These are phyloP conservation scores for Mallotus repandus DNA, from an alignment of 441 rosid species.

Conservation along the genomic window DNA sequence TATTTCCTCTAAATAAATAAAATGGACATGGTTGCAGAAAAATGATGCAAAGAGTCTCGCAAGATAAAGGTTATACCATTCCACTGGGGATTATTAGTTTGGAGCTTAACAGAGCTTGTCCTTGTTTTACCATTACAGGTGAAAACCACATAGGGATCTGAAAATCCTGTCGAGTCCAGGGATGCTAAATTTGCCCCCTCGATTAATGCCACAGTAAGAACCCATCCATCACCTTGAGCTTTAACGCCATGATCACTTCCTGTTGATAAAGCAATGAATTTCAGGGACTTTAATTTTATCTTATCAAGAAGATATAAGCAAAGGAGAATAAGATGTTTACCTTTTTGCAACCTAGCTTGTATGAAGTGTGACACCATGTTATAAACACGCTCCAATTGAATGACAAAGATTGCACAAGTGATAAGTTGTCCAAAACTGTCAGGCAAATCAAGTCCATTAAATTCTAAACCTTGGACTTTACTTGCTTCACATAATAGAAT, in stretches of 20 bases:
- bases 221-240: constrained; percentile 79
- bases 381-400: constrained; percentile 61
- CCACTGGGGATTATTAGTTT: constrained; percentile 77
- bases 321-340: constrained; percentile 30
- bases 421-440: constrained; percentile 85
- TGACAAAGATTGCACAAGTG: constrained; percentile 50
- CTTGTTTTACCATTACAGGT: constrained; percentile 80
- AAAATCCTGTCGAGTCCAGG: constrained; percentile 45
- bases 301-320: background rate
- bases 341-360: constrained; percentile 64
- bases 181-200: constrained; percentile 67
- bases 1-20: constrained; percentile 22
- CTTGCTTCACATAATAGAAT: constrained; percentile 50
- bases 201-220: constrained; percentile 79
- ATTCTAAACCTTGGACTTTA: constrained; percentile 63
- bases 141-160: constrained; percentile 79
- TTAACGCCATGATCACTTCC: constrained; percentile 70
- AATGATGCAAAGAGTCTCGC: constrained; percentile 8
- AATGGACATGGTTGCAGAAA: constrained; percentile 2
- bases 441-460: constrained; percentile 74
- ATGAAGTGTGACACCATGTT: constrained; percentile 63
- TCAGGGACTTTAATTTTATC: background rate
- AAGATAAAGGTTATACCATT: constrained; percentile 51
- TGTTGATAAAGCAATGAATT: constrained; percentile 26
- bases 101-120: constrained; percentile 86